phyloP scores from a whole-genome alignment of 2,329 filamentous ascomycete genomes.

The Alternaria sp. region DNA sequence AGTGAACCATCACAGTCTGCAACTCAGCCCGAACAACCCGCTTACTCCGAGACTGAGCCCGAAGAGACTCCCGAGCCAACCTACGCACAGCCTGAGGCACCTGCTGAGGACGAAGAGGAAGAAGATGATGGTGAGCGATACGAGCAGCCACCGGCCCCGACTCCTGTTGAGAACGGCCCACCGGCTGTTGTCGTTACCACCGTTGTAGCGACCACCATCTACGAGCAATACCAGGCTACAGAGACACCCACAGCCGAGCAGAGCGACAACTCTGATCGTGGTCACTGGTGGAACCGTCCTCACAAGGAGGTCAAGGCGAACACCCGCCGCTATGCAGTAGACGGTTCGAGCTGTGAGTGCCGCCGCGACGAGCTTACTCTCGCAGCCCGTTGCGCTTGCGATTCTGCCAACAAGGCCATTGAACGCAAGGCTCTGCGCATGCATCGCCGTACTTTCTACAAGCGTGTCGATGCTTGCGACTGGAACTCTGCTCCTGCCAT shows the following conservation, averaged over 20 bases:
- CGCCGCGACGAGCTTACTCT: slow-evolving; percentile 23
- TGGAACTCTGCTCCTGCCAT: slow-evolving; percentile 51
- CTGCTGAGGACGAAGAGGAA: slow-evolving; percentile 1
- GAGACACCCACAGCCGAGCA: slow-evolving; percentile 10
- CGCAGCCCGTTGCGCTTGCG: slow-evolving; percentile 33
- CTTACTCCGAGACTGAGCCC: slow-evolving; percentile 18
- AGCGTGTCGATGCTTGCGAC: slow-evolving; percentile 41
- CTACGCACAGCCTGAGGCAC: slow-evolving; percentile 6
- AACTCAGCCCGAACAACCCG: slow-evolving; percentile 17
- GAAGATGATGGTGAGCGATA: not conserved
- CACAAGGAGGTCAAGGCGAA: slow-evolving; percentile 19
- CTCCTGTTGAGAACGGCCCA: not conserved
- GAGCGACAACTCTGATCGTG: slow-evolving; percentile 7
- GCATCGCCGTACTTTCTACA: slow-evolving; percentile 38
- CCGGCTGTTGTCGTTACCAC: slow-evolving; percentile 12
- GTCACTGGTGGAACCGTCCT: slow-evolving; percentile 4
- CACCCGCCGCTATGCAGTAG: slow-evolving; percentile 31
- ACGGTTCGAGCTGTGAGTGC: slow-evolving; percentile 42
- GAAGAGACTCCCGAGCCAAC: slow-evolving; percentile 6
- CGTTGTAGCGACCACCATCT: slow-evolving; percentile 10
- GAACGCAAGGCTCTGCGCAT: slow-evolving; percentile 44
- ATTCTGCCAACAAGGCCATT: slow-evolving; percentile 25
- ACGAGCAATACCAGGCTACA: slow-evolving; percentile 2
- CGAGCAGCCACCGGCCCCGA: slow-evolving; percentile 1
- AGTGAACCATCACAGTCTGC: slow-evolving; percentile 17